Evolutionary conservation across 129 eudicot genomes (phyloP).

Genomic region (Tagetes erecta): DNA sequence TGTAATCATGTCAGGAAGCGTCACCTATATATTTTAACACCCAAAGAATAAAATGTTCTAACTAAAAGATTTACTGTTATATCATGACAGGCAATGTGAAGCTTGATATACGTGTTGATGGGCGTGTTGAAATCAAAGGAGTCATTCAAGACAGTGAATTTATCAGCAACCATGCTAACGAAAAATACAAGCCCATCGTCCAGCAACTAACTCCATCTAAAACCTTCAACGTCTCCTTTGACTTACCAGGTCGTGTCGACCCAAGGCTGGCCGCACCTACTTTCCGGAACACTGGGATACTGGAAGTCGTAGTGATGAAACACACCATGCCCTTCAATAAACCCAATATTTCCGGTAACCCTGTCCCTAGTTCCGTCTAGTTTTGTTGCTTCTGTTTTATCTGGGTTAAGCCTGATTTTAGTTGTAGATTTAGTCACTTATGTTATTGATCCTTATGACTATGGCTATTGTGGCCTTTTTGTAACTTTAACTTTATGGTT

Average conservation of each 20-base stretch:
- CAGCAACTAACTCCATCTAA: constrained; percentile 56
- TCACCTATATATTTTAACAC: not conserved
- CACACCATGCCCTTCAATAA: constrained; percentile 29
- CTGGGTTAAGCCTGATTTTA: constrained; percentile 10
- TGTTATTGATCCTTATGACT: not conserved
- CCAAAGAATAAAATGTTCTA: not conserved
- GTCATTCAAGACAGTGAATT: constrained; percentile 32
- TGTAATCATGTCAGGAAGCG: not conserved
- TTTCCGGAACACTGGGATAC: constrained; percentile 52
- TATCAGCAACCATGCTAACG: constrained; percentile 15
- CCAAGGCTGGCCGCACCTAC: constrained; percentile 43
- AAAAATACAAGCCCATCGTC: constrained; percentile 38
- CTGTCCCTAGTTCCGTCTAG: constrained; percentile 23
- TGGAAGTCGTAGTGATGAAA: constrained; percentile 56
- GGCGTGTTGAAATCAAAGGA: constrained; percentile 52
- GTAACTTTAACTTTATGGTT: not conserved
- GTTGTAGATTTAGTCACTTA: constrained; percentile 18
- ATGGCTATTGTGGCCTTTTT: constrained; percentile 9
- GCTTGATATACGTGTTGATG: constrained; percentile 47
- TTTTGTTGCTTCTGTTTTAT: constrained; percentile 19
- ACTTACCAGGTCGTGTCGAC: constrained; percentile 72
- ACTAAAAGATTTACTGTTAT: not conserved
- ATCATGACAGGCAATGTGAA: constrained; percentile 43
- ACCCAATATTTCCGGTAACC: constrained; percentile 27
- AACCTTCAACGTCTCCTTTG: constrained; percentile 52